These are phyloP conservation scores for Citrus hindsii DNA, from an alignment of 345 rosid genomes.

Conservation along the genomic window DNA sequence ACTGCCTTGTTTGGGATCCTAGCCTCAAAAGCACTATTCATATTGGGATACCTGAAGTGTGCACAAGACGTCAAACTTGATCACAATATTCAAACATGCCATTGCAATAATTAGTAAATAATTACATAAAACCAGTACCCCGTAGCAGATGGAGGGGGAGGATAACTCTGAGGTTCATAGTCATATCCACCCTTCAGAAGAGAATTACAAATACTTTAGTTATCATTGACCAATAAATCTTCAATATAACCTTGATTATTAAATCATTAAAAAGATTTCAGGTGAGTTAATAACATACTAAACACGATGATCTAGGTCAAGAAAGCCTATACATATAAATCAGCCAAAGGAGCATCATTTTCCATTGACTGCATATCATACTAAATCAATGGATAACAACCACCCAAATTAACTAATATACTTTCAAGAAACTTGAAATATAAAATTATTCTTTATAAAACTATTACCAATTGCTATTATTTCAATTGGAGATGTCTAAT, in stretches of 20 bases:
- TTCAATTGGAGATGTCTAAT: background rate
- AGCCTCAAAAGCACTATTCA: constrained; percentile 29
- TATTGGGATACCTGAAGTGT: constrained; percentile 30
- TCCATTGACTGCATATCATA: background rate
- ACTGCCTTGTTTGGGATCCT: constrained; percentile 28
- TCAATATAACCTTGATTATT: background rate
- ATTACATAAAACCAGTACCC: constrained; percentile 22
- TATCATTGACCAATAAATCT: background rate
- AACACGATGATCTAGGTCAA: background rate
- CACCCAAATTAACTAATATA: background rate
- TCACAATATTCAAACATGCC: background rate
- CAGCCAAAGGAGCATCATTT: background rate
- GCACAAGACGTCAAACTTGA: background rate
- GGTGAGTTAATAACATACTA: background rate
- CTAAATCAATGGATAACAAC: background rate
- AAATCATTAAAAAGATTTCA: background rate
- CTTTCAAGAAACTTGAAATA: background rate
- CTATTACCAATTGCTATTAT: background rate
- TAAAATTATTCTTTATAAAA: background rate
- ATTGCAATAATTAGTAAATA: background rate
- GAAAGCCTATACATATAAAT: background rate
- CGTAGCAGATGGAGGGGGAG: constrained; percentile 33
- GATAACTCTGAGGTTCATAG: constrained; percentile 38
- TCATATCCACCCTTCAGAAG: constrained; percentile 44
- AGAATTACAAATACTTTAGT: constrained; percentile 8